Evolutionary conservation across 192 early-diverging fungal species (phyloP).

Genomic region (Geranomyces variabilis): DNA sequence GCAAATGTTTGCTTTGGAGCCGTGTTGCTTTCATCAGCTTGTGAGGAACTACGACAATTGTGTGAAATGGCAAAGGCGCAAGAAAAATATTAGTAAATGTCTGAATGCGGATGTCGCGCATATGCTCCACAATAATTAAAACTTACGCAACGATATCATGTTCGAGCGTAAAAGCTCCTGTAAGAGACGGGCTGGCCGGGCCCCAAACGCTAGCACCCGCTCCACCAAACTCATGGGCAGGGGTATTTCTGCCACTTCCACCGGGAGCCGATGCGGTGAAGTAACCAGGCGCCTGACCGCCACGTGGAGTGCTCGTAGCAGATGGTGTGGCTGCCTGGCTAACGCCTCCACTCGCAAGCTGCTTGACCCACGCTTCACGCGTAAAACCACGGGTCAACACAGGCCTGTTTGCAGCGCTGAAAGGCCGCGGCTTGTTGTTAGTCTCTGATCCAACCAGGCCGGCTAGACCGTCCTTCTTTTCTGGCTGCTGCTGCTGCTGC

Average conservation of each 20-base stretch:
- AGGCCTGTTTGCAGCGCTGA: conserved; percentile 12
- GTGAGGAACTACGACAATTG: background rate
- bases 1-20: conserved; percentile 12
- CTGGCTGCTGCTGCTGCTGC: too few species aligned
- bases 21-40: background rate
- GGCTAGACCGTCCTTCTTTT: background rate
- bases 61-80: too few species aligned
- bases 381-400: conserved; percentile 5
- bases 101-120: too few species aligned
- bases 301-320: background rate
- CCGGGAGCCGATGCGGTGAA: background rate
- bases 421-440: background rate
- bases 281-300: background rate
- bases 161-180: conserved; percentile 10
- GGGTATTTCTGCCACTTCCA: background rate
- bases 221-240: background rate
- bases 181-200: conserved; percentile 16
- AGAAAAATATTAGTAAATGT: too few species aligned
- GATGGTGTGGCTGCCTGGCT: background rate
- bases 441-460: conserved; percentile 5
- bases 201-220: conserved; percentile 16
- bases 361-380: conserved; percentile 20
- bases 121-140: too few species aligned
- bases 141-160: background rate
- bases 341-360: background rate